These are phyloP conservation scores for Ophiocordyceps sinensis DNA, from an alignment of 2,329 filamentous ascomycete genomes.

Conservation along the genomic window DNA sequence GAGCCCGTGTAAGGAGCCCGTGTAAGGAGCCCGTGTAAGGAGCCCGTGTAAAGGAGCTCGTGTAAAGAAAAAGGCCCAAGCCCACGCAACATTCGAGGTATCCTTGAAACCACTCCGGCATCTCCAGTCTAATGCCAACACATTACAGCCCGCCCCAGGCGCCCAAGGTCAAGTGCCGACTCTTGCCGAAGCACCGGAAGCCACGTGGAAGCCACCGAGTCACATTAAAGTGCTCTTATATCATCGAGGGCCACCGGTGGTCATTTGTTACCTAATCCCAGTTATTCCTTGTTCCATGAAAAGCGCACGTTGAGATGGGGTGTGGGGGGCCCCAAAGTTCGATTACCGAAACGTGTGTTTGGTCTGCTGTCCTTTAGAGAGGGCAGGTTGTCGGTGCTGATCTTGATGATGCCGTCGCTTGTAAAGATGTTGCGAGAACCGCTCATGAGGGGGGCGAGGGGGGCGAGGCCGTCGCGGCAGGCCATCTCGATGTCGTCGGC, in stretches of 20 bases:
- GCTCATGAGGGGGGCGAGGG: background rate
- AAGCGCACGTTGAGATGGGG: constrained; percentile 1
- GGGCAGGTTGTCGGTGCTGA: background rate
- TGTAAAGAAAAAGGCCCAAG: no score
- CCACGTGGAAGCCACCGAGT: no score
- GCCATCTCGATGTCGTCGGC: constrained; percentile 16
- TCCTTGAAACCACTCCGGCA: no score
- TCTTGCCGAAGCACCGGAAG: no score
- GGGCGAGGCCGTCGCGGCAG: background rate
- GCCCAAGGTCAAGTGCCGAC: no score
- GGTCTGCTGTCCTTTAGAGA: background rate
- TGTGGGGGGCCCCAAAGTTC: background rate
- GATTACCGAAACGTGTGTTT: background rate
- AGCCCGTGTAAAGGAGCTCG: no score
- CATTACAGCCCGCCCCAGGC: no score
- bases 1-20: no score
- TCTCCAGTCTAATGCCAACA: no score
- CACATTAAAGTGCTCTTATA: no score
- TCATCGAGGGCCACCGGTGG: background rate
- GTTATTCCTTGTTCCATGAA: constrained; percentile 1
- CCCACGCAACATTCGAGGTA: no score
- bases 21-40: no score
- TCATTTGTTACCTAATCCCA: background rate
- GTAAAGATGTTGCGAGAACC: background rate
- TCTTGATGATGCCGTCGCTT: constrained; percentile 1